A percentile compares a stretch with the other conserved stretches of the same genome.
Conservation (phyloP, 495 filamentous ascomycete species). For the Lasiosphaeria miniovina region DNA sequence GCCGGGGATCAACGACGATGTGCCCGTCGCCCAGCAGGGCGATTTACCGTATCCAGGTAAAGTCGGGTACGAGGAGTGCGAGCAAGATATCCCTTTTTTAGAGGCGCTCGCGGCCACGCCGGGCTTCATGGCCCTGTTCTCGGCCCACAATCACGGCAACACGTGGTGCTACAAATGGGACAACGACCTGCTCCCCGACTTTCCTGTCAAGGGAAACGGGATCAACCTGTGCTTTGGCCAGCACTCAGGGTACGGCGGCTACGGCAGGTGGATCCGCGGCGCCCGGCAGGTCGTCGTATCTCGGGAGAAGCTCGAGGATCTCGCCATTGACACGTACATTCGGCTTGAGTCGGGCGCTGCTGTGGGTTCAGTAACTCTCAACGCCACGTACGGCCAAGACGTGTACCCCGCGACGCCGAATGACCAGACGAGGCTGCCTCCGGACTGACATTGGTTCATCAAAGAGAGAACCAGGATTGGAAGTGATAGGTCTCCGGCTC, state of each 20-base stretch:
- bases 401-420: slow-evolving; percentile 46
- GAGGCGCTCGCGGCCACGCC: slow-evolving; percentile 52
- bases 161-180: slow-evolving; percentile 60
- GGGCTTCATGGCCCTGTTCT: slow-evolving; percentile 61
- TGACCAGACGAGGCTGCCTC: slow-evolving; percentile 29
- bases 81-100: slow-evolving; percentile 66
- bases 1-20: slow-evolving; percentile 67
- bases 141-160: slow-evolving; percentile 69
- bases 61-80: slow-evolving; percentile 43
- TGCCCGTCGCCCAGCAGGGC: slow-evolving; percentile 47
- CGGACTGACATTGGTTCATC: slow-evolving; percentile 5
- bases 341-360: slow-evolving; percentile 59
- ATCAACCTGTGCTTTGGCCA: slow-evolving; percentile 63
- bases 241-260: slow-evolving; percentile 69
- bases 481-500: no score
- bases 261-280: slow-evolving; percentile 62
- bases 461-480: no score
- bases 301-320: slow-evolving; percentile 30
- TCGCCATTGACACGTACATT: slow-evolving; percentile 60
- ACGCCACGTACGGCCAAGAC: slow-evolving; percentile 65
- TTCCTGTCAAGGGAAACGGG: slow-evolving; percentile 32
- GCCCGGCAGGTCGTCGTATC: slow-evolving; percentile 55
- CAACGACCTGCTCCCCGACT: slow-evolving; percentile 23
- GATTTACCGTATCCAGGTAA: slow-evolving; percentile 52
- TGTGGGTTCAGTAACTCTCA: slow-evolving; percentile 57